Base-by-base conservation (phyloP, 306 rosid species). In the Malus sylvestris region DNA sequence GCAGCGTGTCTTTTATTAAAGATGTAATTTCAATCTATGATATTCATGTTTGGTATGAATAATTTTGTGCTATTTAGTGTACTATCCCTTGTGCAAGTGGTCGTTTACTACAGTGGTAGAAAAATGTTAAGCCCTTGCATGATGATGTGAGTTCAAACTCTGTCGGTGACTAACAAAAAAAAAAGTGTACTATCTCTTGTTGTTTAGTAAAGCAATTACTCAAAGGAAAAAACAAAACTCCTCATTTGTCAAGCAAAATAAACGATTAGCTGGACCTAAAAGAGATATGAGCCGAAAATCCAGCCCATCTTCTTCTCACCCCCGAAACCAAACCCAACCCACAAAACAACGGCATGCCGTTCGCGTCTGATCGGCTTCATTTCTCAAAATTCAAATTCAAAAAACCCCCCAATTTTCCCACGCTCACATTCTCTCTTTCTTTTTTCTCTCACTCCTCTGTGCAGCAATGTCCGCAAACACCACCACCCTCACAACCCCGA, bases 401-500 rank as follows among this genome's bases (percentile, higher is more conserved):
- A 79, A 63, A 22, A 1, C 9, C 9, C 68, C 60, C 19, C 14
- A 16, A 23, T 16, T 58, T 57, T 38, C 25, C 46, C 1, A 5
- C 29, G 68, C 40, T 68, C 60, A 6, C 42, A 1, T 8, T 14
- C 57, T 13, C 18, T 8, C 65, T 55, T 27, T 27, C 75, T 0
- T 38, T 8, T 7, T 58, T 64, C 67, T 53, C 74, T 29, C 75
- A 45, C 81, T 63, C 42, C 66, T 42, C 55, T 57, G 18, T 51
- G 57, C 58, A 52, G 58, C 58, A 16, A 52, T 52, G 91, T 86
- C 93, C 45, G 45, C 58, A 5, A 72, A 88, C 77, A 44, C 78
- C 46, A 67, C 91, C 76, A 44, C 80, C 23, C 76, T 79, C 52
- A 68, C 81, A 16, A 87, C 91, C 2, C 96, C 94, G 0, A 79